phyloP scores from a whole-genome alignment of 2,329 filamentous ascomycete genomes.

The Colletotrichum sp. region DNA sequence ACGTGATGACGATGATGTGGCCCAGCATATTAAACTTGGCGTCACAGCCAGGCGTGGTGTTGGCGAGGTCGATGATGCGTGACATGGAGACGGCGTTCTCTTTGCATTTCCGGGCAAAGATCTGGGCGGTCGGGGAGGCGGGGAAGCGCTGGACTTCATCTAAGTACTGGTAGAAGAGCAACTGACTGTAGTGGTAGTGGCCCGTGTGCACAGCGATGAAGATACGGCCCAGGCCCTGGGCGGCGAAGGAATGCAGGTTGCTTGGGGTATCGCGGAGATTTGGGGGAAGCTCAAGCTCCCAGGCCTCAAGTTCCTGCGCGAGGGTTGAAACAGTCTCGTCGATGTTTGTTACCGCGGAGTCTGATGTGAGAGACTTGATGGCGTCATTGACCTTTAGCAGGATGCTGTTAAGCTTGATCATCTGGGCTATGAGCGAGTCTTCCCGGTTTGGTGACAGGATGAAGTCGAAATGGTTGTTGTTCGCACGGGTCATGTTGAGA shows the following conservation, averaged over 20 bases:
- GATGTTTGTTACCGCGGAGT: constrained; percentile 28
- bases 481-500: constrained; percentile 26
- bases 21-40: constrained; percentile 48
- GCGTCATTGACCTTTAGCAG: constrained; percentile 44
- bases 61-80: constrained; percentile 43
- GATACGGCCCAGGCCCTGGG: constrained; percentile 42
- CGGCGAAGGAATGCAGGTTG: constrained; percentile 41
- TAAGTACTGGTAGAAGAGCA: constrained; percentile 53
- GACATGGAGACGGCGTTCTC: constrained; percentile 41
- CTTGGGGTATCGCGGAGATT: constrained; percentile 39
- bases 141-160: constrained; percentile 30
- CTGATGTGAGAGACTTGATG: constrained; percentile 22
- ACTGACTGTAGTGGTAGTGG: constrained; percentile 49
- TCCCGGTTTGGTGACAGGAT: constrained; percentile 22
- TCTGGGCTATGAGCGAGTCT: constrained; percentile 24
- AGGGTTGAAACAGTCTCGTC: constrained; percentile 33
- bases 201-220: constrained; percentile 51
- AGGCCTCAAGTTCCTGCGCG: constrained; percentile 36
- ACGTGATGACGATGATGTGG: constrained; percentile 50
- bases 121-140: constrained; percentile 1
- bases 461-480: constrained; percentile 23
- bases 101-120: constrained; percentile 43
- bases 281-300: constrained; percentile 37
- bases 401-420: constrained; percentile 33
- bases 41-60: constrained; percentile 39